Evolutionary conservation across 805 yeast genomes (phyloP).

Genomic region (Tetrapisispora nanseiensis): DNA sequence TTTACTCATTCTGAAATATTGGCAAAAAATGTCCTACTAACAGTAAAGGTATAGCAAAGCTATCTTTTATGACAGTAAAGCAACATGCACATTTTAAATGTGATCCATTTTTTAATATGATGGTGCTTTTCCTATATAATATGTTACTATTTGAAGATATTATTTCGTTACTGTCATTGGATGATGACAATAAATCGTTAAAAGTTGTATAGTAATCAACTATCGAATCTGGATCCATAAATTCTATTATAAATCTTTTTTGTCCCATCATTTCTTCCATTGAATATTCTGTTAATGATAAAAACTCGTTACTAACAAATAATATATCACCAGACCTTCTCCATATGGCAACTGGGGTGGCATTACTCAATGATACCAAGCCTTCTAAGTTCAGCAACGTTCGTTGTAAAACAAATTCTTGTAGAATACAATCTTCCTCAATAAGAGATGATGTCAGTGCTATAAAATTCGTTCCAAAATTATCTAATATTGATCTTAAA

Average conservation of each 20-base stretch:
- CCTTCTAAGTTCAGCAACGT: constrained; percentile 48
- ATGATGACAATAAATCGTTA: constrained; percentile 54
- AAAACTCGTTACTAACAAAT: constrained; percentile 65
- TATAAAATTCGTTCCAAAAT: constrained; percentile 65
- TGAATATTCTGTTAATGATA: constrained; percentile 57
- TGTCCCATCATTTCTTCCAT: constrained; percentile 47
- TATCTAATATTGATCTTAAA: constrained; percentile 36
- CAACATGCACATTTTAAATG: constrained; percentile 61
- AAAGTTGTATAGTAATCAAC: constrained; percentile 63
- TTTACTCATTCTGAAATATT: constrained; percentile 29
- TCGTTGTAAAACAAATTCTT: constrained; percentile 49
- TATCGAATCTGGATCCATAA: constrained; percentile 73
- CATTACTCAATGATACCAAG: constrained; percentile 38
- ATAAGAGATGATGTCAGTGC: constrained; percentile 64
- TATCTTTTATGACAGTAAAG: constrained; percentile 79
- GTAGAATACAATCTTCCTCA: constrained; percentile 59
- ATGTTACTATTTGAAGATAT: constrained; percentile 9
- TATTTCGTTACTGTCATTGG: constrained; percentile 6
- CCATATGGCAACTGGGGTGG: constrained; percentile 80
- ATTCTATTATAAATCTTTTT: constrained; percentile 62
- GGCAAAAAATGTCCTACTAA: constrained; percentile 77
- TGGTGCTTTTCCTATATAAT: constrained; percentile 30
- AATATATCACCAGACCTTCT: constrained; percentile 79
- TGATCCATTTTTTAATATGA: constrained; percentile 30
- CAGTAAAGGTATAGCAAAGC: constrained; percentile 76